Percentiles rank a stretch among this genome's conserved stretches.
Conservation (phyloP, 306 rosid genomes). For the Senna siamea region DNA sequence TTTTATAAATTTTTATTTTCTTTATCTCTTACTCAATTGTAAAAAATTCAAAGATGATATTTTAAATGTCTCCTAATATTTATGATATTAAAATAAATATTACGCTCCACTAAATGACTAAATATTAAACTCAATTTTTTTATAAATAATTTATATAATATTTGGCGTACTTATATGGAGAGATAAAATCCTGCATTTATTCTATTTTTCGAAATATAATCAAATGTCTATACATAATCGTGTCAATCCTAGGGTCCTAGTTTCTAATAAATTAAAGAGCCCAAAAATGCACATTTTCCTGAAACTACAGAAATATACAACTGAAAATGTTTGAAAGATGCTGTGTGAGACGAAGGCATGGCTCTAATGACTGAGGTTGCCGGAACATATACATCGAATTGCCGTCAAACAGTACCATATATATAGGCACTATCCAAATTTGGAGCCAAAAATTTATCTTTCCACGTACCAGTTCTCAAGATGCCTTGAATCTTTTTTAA, state of each 20-base stretch:
- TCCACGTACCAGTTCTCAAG: slow-evolving; percentile 26
- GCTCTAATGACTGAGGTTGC: slow-evolving; percentile 21
- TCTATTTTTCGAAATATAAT: slow-evolving; percentile 43
- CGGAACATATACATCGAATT: slow-evolving; percentile 24
- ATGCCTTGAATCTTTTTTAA: slow-evolving; percentile 22
- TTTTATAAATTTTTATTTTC: too few relatives aligned
- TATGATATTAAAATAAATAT: too few relatives aligned
- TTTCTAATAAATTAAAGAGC: slow-evolving; percentile 41
- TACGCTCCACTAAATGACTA: too few relatives aligned
- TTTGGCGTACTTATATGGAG: background rate
- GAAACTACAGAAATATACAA: slow-evolving; percentile 54
- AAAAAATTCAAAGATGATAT: too few relatives aligned
- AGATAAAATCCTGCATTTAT: slow-evolving; percentile 40
- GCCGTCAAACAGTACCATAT: slow-evolving; percentile 25
- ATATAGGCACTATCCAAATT: slow-evolving; percentile 22
- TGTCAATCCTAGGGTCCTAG: slow-evolving; percentile 39
- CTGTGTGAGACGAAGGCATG: slow-evolving; percentile 1
- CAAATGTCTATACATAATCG: slow-evolving; percentile 47
- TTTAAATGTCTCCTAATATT: too few relatives aligned
- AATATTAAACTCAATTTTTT: too few relatives aligned
- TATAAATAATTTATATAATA: background rate
- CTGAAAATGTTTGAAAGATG: slow-evolving; percentile 1
- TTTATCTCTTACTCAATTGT: too few relatives aligned
- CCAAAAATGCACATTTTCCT: slow-evolving; percentile 39
- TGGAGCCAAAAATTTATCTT: slow-evolving; percentile 11